A percentile compares a stretch with the other conserved stretches of the same genome.
phyloP scores from a whole-genome alignment of 2,329 filamentous ascomycete species.

The Lecanicillium sp. region DNA sequence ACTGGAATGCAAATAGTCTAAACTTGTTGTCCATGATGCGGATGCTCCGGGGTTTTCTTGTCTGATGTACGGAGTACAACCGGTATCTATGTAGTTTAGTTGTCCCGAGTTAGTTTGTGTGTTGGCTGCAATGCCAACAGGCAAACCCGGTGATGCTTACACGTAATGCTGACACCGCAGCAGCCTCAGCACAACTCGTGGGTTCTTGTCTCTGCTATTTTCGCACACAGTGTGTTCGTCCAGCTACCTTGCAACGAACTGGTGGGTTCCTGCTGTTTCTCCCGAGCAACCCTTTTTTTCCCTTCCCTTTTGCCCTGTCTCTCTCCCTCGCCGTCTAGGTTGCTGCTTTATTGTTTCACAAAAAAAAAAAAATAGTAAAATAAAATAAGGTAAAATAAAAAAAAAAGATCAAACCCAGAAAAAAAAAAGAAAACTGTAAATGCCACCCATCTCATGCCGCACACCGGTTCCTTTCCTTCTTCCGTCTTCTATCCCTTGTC shows the following conservation, averaged over 20 bases:
- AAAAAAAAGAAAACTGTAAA: not conserved
- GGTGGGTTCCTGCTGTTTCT: not conserved
- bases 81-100: no score
- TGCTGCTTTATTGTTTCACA: no score
- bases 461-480: not conserved
- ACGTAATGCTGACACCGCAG: no score
- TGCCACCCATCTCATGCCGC: not conserved
- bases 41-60: not conserved
- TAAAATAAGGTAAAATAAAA: no score
- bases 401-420: no score
- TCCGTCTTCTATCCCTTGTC: not conserved
- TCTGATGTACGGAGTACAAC: not conserved
- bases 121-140: no score
- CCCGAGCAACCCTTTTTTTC: not conserved
- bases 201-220: no score
- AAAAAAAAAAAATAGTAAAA: no score
- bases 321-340: not conserved
- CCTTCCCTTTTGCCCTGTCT: not conserved
- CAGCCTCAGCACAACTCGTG: no score
- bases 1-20: slow-evolving; percentile 1
- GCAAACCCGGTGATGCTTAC: slow-evolving; percentile 1
- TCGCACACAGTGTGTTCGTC: no score
- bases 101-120: no score
- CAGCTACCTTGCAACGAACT: not conserved
- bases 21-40: not conserved